These are phyloP conservation scores for Cladobotryum mycophilum DNA, from an alignment of 2,329 filamentous ascomycete genomes.

Conservation along the genomic window DNA sequence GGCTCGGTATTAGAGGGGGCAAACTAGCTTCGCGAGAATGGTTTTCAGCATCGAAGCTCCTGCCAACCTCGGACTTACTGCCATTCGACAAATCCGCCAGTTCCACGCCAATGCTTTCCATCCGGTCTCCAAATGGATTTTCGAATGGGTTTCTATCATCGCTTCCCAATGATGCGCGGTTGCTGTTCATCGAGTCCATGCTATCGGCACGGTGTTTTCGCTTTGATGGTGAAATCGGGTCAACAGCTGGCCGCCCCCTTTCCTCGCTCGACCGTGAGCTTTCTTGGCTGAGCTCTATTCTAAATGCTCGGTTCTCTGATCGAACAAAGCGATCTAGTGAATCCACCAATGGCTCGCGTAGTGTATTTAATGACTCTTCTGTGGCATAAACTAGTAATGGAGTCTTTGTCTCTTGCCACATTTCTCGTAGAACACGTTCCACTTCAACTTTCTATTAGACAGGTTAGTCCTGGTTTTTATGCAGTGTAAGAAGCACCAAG, in stretches of 20 bases:
- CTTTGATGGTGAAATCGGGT: slow-evolving; percentile 40
- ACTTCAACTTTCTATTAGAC: slow-evolving; percentile 39
- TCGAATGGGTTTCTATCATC: slow-evolving; percentile 28
- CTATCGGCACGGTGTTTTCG: slow-evolving; percentile 41
- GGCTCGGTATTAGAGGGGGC: slow-evolving; percentile 10
- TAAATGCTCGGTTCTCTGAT: slow-evolving; percentile 47
- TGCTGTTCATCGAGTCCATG: slow-evolving; percentile 41
- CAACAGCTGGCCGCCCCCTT: slow-evolving; percentile 21
- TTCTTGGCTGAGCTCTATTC: slow-evolving; percentile 41
- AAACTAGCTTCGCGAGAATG: slow-evolving; percentile 13
- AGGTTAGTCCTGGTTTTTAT: slow-evolving; percentile 11
- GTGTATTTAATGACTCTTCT: slow-evolving; percentile 37
- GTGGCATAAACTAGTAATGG: slow-evolving; percentile 49
- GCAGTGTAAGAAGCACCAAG: background rate
- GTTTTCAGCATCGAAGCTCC: slow-evolving; percentile 12
- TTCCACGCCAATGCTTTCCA: slow-evolving; percentile 20
- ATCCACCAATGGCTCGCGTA: slow-evolving; percentile 32
- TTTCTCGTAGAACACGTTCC: slow-evolving; percentile 38
- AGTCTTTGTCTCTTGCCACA: slow-evolving; percentile 42
- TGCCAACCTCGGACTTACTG: slow-evolving; percentile 9
- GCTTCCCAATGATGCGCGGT: slow-evolving; percentile 38
- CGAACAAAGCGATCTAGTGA: slow-evolving; percentile 40
- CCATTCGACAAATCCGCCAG: slow-evolving; percentile 19
- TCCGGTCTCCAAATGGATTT: slow-evolving; percentile 25
- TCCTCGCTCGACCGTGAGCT: slow-evolving; percentile 17